These are phyloP conservation scores for Clathrospora elynae DNA, from an alignment of 2,329 filamentous ascomycete genomes.

Conservation along the genomic window DNA sequence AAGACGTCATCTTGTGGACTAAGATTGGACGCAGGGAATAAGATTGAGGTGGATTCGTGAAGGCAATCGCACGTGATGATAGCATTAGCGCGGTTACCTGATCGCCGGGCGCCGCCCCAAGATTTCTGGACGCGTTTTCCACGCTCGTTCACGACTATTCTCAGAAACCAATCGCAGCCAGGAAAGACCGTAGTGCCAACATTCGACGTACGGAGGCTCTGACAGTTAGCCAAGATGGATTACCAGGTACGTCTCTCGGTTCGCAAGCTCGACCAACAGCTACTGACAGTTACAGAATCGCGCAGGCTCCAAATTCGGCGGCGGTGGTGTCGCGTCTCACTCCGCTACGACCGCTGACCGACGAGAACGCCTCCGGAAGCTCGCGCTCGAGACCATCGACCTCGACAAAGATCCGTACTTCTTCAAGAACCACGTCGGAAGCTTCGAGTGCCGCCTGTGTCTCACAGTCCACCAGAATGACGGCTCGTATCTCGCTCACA, in stretches of 20 bases:
- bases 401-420: conserved; percentile 99
- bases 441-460: conserved; percentile 96
- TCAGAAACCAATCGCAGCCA: neutral
- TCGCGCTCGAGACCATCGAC: conserved; percentile 98
- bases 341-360: conserved; percentile 95
- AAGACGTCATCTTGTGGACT: neutral
- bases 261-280: conserved; percentile 8
- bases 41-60: conserved; percentile 3
- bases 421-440: conserved; percentile 99
- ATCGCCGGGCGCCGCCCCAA: conserved; percentile 24
- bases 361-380: conserved; percentile 94
- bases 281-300: conserved; percentile 68
- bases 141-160: no score
- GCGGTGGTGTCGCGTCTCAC: conserved; percentile 92
- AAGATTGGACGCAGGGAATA: neutral
- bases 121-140: conserved; percentile 18
- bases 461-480: conserved; percentile 98
- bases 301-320: conserved; percentile 96
- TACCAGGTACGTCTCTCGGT: conserved; percentile 51
- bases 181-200: conserved; percentile 1
- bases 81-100: conserved; percentile 24
- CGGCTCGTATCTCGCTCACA: conserved; percentile 97
- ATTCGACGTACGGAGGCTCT: conserved; percentile 5
- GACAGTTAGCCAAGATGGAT: conserved; percentile 51
- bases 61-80: conserved; percentile 15